These are phyloP conservation scores for Aspergillus sp. DNA, from an alignment of 2,329 filamentous ascomycete species.

Conservation along the genomic window DNA sequence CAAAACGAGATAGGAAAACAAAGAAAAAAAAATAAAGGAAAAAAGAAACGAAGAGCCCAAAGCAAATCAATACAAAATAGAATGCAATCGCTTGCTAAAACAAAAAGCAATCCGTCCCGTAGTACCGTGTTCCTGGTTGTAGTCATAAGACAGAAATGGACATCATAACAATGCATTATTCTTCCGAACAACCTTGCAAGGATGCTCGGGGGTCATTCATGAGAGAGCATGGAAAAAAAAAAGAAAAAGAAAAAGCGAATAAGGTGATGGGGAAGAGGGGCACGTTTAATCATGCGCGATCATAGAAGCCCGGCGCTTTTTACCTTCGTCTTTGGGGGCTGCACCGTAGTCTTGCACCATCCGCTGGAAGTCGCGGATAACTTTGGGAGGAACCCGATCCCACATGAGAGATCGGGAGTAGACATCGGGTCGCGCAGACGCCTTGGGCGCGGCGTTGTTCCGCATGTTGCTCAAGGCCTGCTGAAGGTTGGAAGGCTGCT, in stretches of 20 bases:
- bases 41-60: neutral
- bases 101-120: neutral
- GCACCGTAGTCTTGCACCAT: conserved; percentile 70
- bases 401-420: conserved; percentile 89
- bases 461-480: conserved; percentile 75
- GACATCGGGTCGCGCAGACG: conserved; percentile 60
- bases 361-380: conserved; percentile 85
- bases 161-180: neutral
- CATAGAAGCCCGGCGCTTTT: neutral
- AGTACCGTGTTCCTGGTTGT: neutral
- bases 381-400: conserved; percentile 87
- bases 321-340: conserved; percentile 26
- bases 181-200: neutral
- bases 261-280: neutral
- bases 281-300: neutral
- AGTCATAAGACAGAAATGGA: neutral
- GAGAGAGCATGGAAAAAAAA: neutral
- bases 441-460: conserved; percentile 55
- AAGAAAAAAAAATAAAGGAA: neutral
- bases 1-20: neutral
- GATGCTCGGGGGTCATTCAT: neutral
- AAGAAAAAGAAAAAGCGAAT: neutral
- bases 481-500: conserved; percentile 38
- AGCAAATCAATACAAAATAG: neutral
- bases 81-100: neutral